phyloP scores from a whole-genome alignment of 1,284 basidiomycete species.

The Fomitiporia mediterranea region DNA sequence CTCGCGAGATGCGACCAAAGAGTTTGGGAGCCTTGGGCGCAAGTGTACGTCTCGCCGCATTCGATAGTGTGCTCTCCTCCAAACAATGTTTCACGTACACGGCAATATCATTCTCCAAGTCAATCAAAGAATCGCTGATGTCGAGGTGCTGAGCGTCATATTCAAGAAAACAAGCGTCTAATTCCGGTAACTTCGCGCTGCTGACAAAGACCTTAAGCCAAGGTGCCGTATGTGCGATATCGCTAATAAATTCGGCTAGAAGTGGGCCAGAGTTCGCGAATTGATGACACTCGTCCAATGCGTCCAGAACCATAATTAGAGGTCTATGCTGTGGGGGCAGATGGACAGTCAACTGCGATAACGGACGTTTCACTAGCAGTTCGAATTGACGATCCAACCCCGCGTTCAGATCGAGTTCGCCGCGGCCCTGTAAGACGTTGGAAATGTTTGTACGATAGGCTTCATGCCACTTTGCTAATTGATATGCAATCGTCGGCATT shows the following conservation, averaged over 20 bases:
- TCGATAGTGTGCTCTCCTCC: neutral
- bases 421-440: too few species aligned
- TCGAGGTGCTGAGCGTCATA: neutral
- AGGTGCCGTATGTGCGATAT: neutral
- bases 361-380: too few species aligned
- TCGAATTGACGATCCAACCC: too few species aligned
- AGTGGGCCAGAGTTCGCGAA: neutral
- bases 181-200: neutral
- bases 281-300: constrained; percentile 1
- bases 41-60: neutral
- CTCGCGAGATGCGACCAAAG: too few species aligned
- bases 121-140: neutral
- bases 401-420: too few species aligned
- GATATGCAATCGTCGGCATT: neutral
- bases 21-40: neutral
- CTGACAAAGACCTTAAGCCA: constrained; percentile 8
- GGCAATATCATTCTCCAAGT: neutral
- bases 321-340: neutral
- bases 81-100: neutral
- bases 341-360: neutral
- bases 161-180: neutral
- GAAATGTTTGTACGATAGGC: too few species aligned
- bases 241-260: neutral
- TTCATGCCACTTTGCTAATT: neutral
- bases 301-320: constrained; percentile 2